Base-by-base conservation (phyloP, 306 rosid species). In the Canavalia gladiata region DNA sequence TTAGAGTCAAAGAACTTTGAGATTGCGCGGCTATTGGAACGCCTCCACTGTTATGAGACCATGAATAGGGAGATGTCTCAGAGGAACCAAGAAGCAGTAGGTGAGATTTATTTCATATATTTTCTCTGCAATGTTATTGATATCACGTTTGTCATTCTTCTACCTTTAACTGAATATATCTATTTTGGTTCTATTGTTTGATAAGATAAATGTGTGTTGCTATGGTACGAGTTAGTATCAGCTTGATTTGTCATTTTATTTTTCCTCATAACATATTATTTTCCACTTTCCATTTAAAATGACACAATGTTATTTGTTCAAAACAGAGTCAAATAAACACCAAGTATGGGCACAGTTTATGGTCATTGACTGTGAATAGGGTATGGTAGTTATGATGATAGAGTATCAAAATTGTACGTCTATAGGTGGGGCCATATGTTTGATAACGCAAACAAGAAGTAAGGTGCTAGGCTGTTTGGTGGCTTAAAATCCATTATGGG, bases 41-140 rank as follows among this genome's bases (percentile, higher is more conserved):
- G 97, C 58, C 97, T 95, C 43, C 94, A 71, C 66, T 93, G 84
- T 83, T 95, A 95, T 72, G 99, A 95, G 91, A 92, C 94, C 39
- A 92, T 93, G 93, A 95, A 93, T 84, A 94, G 89, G 87, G 99
- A 95, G 86, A 93, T 95, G 99, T 94, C 93, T 74, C 99, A 95
- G 89, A 90, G 99, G 91, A 95, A 95, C 81, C 95, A 89, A 87
- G 99, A 93, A 50, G 92, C 92, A 82, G 84, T 95, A 13, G 99
- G 99, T 95, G 66, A 91, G 97, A 81, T 60, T 66, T 67, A 39
- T 67, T 52, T 30, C 68, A 7, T 45, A 34, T 50, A 43, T 64
- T 55, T 54, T 25, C 30, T 13, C 69, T 56, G 33, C 39, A 39
- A 76, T 25, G 57, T 37, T 79, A 10, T 79, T 29, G 59, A 63